These are phyloP conservation scores for Talaromyces atroroseus DNA, from an alignment of 2,329 filamentous ascomycete genomes.

Conservation along the genomic window DNA sequence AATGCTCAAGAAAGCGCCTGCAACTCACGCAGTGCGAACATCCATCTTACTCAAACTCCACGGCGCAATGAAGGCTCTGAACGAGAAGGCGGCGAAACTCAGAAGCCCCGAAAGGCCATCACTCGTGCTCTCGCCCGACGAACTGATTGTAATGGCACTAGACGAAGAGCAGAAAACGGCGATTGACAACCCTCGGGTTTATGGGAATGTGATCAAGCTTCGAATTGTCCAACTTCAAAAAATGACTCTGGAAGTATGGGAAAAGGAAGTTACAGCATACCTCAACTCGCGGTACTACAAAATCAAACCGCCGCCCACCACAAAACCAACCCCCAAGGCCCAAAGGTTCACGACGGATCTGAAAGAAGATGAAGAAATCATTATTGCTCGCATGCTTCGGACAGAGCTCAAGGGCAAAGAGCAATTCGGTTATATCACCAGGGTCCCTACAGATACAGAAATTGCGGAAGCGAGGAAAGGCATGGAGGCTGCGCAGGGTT, in stretches of 20 bases:
- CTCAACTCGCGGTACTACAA: constrained; percentile 35
- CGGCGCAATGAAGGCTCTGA: constrained; percentile 37
- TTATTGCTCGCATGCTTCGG: constrained; percentile 57
- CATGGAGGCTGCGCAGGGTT: constrained; percentile 63
- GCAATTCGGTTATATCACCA: constrained; percentile 68
- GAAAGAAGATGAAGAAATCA: constrained; percentile 60
- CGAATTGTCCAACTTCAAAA: constrained; percentile 70
- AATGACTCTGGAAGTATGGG: constrained; percentile 69
- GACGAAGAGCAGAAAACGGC: constrained; percentile 72
- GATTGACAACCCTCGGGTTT: constrained; percentile 62
- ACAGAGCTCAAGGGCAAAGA: constrained; percentile 61
- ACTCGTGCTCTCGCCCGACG: constrained; percentile 37
- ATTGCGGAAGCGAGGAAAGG: constrained; percentile 62
- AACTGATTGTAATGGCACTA: constrained; percentile 43
- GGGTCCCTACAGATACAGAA: constrained; percentile 59
- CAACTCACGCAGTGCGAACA: constrained; percentile 35
- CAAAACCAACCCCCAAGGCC: constrained; percentile 29
- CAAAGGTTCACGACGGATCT: constrained; percentile 65
- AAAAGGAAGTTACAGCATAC: constrained; percentile 51
- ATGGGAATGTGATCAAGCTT: constrained; percentile 78
- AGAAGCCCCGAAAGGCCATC: constrained; percentile 27
- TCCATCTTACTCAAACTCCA: constrained; percentile 42
- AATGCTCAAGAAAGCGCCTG: constrained; percentile 40
- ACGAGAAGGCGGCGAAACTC: constrained; percentile 31
- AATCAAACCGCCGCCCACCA: constrained; percentile 19